phyloP scores from a whole-genome alignment of 106 monocot genomes.

The Allium fistulosum region DNA sequence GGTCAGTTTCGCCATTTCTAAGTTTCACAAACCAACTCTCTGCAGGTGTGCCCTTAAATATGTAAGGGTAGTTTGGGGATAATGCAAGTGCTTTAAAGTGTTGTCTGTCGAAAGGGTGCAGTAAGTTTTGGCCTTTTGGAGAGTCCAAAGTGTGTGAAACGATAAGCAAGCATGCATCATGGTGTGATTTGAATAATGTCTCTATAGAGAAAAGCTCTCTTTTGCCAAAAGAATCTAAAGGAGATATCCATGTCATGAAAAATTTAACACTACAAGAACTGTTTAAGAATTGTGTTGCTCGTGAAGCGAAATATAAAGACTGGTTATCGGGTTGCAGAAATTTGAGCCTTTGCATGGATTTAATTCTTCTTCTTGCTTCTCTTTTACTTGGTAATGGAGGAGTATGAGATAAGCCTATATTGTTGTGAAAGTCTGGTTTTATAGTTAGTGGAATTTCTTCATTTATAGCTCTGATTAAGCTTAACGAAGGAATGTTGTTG shows the following conservation, averaged over 20 bases:
- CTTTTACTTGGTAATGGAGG: not conserved
- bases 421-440: not conserved
- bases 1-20: conserved; percentile 11
- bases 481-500: not conserved
- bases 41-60: conserved; percentile 51
- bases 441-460: not conserved
- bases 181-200: conserved; percentile 71
- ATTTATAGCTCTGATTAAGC: not conserved
- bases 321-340: conserved; percentile 9
- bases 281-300: conserved; percentile 34
- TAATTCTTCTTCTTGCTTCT: not conserved
- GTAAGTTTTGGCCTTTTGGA: conserved; percentile 17
- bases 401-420: too few relatives aligned
- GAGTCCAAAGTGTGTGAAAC: conserved; percentile 67
- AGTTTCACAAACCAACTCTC: conserved; percentile 3
- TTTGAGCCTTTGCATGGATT: not conserved
- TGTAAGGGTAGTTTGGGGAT: conserved; percentile 47
- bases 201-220: conserved; percentile 58
- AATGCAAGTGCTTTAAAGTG: conserved; percentile 39
- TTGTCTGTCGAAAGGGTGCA: conserved; percentile 23
- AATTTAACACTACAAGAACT: conserved; percentile 39
- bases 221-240: conserved; percentile 24
- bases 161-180: conserved; percentile 55
- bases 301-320: conserved; percentile 21
- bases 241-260: conserved; percentile 86